Evolutionary conservation across 192 early-diverging fungal species (phyloP).

Genomic region (Linnemannia exigua): DNA sequence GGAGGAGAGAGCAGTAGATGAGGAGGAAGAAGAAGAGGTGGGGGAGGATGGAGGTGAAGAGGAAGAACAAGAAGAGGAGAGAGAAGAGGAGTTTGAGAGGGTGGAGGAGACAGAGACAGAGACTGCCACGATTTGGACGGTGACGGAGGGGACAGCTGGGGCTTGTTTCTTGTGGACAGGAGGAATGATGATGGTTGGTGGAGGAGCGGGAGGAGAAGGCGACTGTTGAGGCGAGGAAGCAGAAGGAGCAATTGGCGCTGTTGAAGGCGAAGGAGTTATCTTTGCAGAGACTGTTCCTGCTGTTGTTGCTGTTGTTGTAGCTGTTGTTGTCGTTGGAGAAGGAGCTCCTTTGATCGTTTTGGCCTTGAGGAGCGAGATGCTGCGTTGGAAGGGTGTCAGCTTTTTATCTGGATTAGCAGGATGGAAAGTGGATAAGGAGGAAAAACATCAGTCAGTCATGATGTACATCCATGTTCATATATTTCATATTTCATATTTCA

Average conservation of each 20-base stretch:
- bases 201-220: neutral
- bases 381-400: slow-evolving; percentile 10
- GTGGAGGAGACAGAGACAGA: neutral
- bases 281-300: neutral
- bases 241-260: too few relatives aligned
- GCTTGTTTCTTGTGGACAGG: neutral
- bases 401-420: slow-evolving; percentile 26
- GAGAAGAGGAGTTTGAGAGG: neutral
- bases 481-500: neutral
- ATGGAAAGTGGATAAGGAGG: neutral
- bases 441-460: neutral
- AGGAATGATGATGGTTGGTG: neutral
- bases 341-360: neutral
- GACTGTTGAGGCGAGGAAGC: neutral
- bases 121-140: neutral
- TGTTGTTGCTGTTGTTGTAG: neutral
- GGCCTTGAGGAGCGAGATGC: slow-evolving; percentile 23
- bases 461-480: neutral
- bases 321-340: neutral
- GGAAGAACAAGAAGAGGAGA: neutral
- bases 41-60: neutral
- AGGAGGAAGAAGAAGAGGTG: neutral
- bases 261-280: neutral
- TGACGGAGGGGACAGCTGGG: neutral
- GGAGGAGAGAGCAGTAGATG: neutral